phyloP scores from a whole-genome alignment of 495 filamentous ascomycete species.

The Talaromyces ruber region DNA sequence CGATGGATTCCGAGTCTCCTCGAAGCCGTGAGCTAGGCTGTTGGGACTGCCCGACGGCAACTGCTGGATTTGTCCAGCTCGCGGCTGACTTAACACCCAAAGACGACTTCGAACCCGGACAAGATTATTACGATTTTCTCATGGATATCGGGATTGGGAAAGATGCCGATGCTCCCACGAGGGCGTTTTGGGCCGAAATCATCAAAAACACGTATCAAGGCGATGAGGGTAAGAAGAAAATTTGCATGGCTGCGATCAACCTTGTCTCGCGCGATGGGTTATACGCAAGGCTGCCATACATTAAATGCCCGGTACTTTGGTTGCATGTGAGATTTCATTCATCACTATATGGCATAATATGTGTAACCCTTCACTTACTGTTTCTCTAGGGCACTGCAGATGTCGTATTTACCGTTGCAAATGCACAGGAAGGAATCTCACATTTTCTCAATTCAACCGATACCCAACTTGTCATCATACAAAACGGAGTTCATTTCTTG shows the following conservation, averaged over 20 bases:
- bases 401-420: constrained; percentile 34
- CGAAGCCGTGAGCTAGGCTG: constrained; percentile 42
- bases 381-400: constrained; percentile 44
- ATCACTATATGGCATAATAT: not conserved
- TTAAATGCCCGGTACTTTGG: constrained; percentile 55
- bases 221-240: constrained; percentile 44
- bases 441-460: constrained; percentile 45
- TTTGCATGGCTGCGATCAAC: constrained; percentile 49
- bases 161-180: not conserved
- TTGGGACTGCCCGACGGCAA: constrained; percentile 43
- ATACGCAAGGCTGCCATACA: constrained; percentile 40
- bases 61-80: constrained; percentile 31
- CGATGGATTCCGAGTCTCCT: constrained; percentile 52
- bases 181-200: constrained; percentile 39
- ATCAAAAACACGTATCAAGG: constrained; percentile 49
- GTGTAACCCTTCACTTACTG: not conserved
- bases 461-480: constrained; percentile 36
- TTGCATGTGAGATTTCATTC: constrained; percentile 39
- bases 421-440: constrained; percentile 48
- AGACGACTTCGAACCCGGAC: constrained; percentile 43
- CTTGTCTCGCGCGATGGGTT: constrained; percentile 53
- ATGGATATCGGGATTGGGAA: constrained; percentile 42
- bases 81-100: constrained; percentile 37
- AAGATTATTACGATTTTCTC: constrained; percentile 47
- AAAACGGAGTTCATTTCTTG: constrained; percentile 51